Evolutionary conservation across 2,329 filamentous ascomycete species (phyloP).

Genomic region (Tolypocladium sp.): DNA sequence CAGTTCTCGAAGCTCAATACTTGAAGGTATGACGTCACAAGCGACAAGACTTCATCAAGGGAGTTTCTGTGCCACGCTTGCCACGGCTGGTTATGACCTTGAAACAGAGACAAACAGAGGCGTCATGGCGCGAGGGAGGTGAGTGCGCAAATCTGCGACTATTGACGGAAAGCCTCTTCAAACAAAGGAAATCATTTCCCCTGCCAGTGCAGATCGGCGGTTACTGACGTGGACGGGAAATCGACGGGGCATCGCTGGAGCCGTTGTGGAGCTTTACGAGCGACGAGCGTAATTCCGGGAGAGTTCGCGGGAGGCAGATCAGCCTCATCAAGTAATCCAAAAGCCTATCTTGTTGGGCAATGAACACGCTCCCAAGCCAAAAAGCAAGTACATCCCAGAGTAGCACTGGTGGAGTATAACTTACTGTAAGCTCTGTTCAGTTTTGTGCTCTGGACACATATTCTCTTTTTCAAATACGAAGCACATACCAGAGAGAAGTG

Average conservation of each 20-base stretch:
- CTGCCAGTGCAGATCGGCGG: background rate
- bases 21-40: background rate
- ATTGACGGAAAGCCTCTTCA: background rate
- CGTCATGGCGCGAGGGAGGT: background rate
- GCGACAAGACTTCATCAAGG: too few species aligned
- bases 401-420: background rate
- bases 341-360: background rate
- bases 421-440: too few species aligned
- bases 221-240: background rate
- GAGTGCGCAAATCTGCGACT: background rate
- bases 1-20: background rate
- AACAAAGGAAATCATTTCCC: background rate
- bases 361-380: background rate
- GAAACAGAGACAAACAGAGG: background rate
- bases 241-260: background rate
- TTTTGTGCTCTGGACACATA: background rate
- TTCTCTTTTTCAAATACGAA: background rate
- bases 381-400: background rate
- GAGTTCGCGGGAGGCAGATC: background rate
- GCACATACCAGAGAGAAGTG: background rate
- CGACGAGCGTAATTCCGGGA: background rate
- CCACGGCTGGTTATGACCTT: background rate
- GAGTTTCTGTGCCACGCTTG: too few species aligned
- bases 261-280: background rate
- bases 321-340: background rate